Base-by-base conservation (phyloP, 2,329 filamentous ascomycete species). In the Salinomyces thailandicus region DNA sequence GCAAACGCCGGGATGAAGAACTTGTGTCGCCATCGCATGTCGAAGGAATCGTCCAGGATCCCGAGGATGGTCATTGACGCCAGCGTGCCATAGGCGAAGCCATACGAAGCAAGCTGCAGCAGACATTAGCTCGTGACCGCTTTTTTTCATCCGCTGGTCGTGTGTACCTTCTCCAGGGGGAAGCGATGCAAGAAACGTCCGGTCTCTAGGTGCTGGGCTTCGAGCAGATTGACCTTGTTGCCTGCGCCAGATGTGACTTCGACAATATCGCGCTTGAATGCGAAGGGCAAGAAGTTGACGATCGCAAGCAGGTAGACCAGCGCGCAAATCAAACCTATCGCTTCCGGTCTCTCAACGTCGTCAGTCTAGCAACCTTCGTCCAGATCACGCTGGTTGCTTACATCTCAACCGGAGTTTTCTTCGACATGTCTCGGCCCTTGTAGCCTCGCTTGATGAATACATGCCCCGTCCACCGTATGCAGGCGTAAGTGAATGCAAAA, bases 21-120 rank as follows among this genome's bases (percentile, higher is more conserved):
- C 67, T 98, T 98, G 72, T 98, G 89, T 36, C 91, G 81, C 91
- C 91, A 98, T 57, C 91, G 78, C 55, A 98, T 94, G 61, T 98
- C 91, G 62, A 98, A 94, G 35, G 95, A 74, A 63, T 98, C 91
- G 62, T 98, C 91, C 47, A 85, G 84, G 42, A 98, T 80, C 37
- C 91, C 91, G 20, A 98, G 79, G 39, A 96, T 79, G 33, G 86
- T 82, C 45, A 93, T 85, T 31, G 80, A 83, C 63, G 95, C 86
- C 24, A 98, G 75, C 5, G 89, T 93, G 48, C 95, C 80, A 54
- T 96, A 82, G 44, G 87, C 91, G 18, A 91, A 93, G 30, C 95
- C 77, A 61, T 93, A 98, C 6, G 87, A 93, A 24, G 89, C 87
- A 44, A 98, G 79, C 83, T 93, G 53, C 17, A 14, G n/a, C 12